Base-by-base conservation (phyloP, 768 basidiomycete species). In the Lactarius indigo region DNA sequence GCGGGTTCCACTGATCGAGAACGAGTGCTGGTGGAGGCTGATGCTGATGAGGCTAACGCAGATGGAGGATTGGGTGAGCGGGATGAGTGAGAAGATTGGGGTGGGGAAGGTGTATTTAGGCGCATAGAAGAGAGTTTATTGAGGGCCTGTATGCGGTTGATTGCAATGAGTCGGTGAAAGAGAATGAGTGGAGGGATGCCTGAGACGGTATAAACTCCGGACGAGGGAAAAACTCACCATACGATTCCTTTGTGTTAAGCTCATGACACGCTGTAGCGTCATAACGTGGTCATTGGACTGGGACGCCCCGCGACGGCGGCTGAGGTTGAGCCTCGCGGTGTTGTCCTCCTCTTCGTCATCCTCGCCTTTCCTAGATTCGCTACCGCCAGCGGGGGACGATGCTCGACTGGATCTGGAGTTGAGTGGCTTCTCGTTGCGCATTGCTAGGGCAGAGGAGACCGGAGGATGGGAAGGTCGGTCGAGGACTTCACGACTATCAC, bases 201-300 rank as follows among this genome's bases (percentile, higher is more conserved):
- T 23, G 12, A 57, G 39, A 18, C 37, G 13, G 37, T 35, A 13
- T 15, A 61, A 30, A n/a, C 9, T 1, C 12, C n/a, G 17, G 58
- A 37, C 7, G 23, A 71, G 66, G 74, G 69, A 65, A 63, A 57
- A 1, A 75, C 88, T 72, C 73, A 91, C 90, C 83, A 88, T 81
- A 72, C 87, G 83, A 78, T 90, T 92, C 63, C 89, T 82, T 72
- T 90, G 84, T 18, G 87, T 84, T 57, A 92, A 79, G 66, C 81
- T 90, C 77, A 83, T 86, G 35, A 89, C 89, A 55, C 89, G 82
- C 74, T 89, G 85, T 66, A 92, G 75, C 3, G 89, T 85, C 50
- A 80, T 73, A 13, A 80, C 75, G 71, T 87, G 88, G 69, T 87
- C 85, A 72, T 77, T 87, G 28, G 67, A 54, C 33, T 37, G 81